Evolutionary conservation across 2,329 filamentous ascomycete genomes (phyloP), one percentile per base, ranked within the genome.

Genomic region (Exophiala sideris): DNA sequence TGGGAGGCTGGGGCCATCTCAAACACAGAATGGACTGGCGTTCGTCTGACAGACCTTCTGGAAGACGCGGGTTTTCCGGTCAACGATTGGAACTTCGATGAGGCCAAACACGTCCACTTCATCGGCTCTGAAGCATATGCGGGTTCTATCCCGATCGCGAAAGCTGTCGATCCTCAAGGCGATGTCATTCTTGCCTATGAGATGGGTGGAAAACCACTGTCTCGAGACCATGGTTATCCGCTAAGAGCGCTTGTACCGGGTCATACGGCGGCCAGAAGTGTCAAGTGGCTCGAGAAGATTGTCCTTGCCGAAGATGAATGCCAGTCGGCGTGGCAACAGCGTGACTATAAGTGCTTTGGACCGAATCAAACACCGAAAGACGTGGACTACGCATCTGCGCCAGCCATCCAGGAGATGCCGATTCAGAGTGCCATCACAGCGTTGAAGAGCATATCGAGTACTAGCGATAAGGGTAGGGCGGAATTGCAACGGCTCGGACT

Each of bases 311-410:
- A 84, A 52, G 85, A 88, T 58, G 85, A 88, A 67, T 85, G 82
- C 61, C 70, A 76, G 3, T 84, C 79, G 40, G 79, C 85, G 64
- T 86, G 84, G 83, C 83, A 87, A 65, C 76, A 81, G 18, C 76
- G 79, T 14, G 85, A 88, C 65, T 87, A 88, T 70, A 87, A 87
- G 66, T 82, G 79, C 63, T 86, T 87, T 55, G 82, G 84, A 0
- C 84, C 84, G 3, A 85, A 85, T 63, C 76, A 84, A 66, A 32
- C 36, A 21, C 71, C 73, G 10, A 72, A 72, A 32, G 75, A 77
- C 18, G 78, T 82, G 5, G 78, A 86, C 67, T 87, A 84, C 83
- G 80, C 83, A 46, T 72, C 73, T 20, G 84, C 84, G 6, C 79
- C 78, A 9, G 76, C 82, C 1, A 87, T 87, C 29, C 85, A 88